Percentiles rank a stretch among this genome's conserved stretches.
phyloP scores from a whole-genome alignment of 2,329 filamentous ascomycete species.

The Sphaerulina vaccinii region DNA sequence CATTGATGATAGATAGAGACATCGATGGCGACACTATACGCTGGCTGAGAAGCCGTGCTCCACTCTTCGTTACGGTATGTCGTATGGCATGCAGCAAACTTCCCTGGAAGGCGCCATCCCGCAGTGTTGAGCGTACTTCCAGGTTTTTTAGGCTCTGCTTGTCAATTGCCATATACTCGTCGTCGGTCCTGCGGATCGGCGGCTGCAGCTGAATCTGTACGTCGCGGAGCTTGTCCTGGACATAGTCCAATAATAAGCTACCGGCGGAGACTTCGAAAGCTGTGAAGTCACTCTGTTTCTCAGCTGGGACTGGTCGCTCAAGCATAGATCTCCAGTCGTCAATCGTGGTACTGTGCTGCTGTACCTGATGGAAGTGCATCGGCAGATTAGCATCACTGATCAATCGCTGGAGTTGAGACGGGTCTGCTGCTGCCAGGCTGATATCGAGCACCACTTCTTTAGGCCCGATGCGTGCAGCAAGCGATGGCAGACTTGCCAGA shows the following conservation, averaged over 20 bases:
- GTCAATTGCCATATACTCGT: slow-evolving; percentile 86
- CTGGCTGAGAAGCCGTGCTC: slow-evolving; percentile 76
- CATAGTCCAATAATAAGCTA: slow-evolving; percentile 78
- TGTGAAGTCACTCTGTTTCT: slow-evolving; percentile 59
- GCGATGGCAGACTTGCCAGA: slow-evolving; percentile 70
- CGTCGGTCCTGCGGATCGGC: slow-evolving; percentile 69
- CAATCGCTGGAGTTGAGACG: slow-evolving; percentile 27
- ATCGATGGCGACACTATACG: slow-evolving; percentile 88
- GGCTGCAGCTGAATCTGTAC: slow-evolving; percentile 78
- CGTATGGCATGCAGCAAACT: slow-evolving; percentile 88
- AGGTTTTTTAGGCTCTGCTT: slow-evolving; percentile 85
- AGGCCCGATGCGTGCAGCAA: slow-evolving; percentile 77
- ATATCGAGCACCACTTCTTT: slow-evolving; percentile 77
- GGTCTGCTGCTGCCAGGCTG: slow-evolving; percentile 49
- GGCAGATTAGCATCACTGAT: slow-evolving; percentile 56
- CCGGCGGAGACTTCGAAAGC: slow-evolving; percentile 71
- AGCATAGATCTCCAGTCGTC: slow-evolving; percentile 73
- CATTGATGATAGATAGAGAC: slow-evolving; percentile 74
- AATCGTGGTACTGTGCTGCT: slow-evolving; percentile 47
- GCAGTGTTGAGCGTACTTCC: slow-evolving; percentile 82
- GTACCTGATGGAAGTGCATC: slow-evolving; percentile 66
- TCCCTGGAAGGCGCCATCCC: slow-evolving; percentile 74
- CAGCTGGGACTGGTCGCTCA: slow-evolving; percentile 65
- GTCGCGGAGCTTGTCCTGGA: slow-evolving; percentile 74
- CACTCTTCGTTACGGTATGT: slow-evolving; percentile 86